Percentiles rank a stretch among this genome's conserved stretches.
Evolutionary conservation across 2,329 filamentous ascomycete species (phyloP).

Genomic region (Penicillium sp.): DNA sequence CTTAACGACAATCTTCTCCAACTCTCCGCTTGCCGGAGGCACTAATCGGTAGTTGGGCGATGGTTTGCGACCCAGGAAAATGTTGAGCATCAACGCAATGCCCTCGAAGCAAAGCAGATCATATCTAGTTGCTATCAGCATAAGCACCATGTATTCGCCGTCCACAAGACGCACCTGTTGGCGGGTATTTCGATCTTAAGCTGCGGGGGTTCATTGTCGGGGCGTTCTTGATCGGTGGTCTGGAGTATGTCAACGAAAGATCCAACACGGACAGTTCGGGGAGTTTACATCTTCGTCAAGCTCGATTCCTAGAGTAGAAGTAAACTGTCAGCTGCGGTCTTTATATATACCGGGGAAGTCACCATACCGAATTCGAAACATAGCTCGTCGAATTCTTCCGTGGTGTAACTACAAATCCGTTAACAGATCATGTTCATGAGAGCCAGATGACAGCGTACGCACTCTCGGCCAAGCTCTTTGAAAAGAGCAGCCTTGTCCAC

Average conservation of each 20-base stretch:
- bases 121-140: slow-evolving; percentile 47
- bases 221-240: slow-evolving; percentile 71
- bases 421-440: slow-evolving; percentile 7
- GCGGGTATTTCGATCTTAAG: slow-evolving; percentile 98
- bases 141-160: slow-evolving; percentile 7
- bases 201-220: slow-evolving; percentile 80
- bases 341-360: slow-evolving; percentile 16
- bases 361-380: slow-evolving; percentile 88
- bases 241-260: slow-evolving; percentile 19
- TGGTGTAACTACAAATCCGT: slow-evolving; percentile 64
- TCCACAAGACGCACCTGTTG: slow-evolving; percentile 65
- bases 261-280: background rate
- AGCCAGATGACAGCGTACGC: slow-evolving; percentile 31
- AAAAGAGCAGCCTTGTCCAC: slow-evolving; percentile 96
- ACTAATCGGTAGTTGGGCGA: slow-evolving; percentile 77
- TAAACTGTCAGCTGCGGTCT: slow-evolving; percentile 26
- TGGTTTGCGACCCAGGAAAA: slow-evolving; percentile 74
- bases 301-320: slow-evolving; percentile 62
- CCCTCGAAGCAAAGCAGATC: slow-evolving; percentile 97
- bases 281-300: slow-evolving; percentile 76
- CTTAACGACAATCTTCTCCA: slow-evolving; percentile 76
- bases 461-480: slow-evolving; percentile 86
- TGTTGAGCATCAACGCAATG: slow-evolving; percentile 90
- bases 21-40: slow-evolving; percentile 65
- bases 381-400: slow-evolving; percentile 90